Evolutionary conservation across 139 green algal genomes (phyloP).

Genomic region (Chlorella vulgaris): DNA sequence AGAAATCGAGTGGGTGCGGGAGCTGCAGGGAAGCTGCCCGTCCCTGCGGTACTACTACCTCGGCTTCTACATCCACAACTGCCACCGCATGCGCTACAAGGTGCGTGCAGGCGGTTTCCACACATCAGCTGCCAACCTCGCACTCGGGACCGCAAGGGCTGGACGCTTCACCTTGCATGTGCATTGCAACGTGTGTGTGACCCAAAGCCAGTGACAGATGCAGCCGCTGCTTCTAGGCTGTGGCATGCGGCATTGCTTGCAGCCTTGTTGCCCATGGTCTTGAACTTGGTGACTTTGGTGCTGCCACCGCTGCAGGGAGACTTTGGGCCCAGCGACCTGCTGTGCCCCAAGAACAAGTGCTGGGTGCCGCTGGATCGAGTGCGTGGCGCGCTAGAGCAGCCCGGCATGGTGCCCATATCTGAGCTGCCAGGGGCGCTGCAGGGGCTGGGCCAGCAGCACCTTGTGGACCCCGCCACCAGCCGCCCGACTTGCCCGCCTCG

Average conservation of each 20-base stretch:
- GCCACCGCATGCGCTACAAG: slow-evolving; percentile 92
- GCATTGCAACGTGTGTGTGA: too few relatives aligned
- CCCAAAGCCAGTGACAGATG: too few relatives aligned
- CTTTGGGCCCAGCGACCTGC: slow-evolving; percentile 87
- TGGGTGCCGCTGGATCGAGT: slow-evolving; percentile 60
- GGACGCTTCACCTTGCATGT: too few relatives aligned
- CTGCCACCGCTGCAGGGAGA: slow-evolving; percentile 82
- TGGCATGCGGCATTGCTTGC: background rate
- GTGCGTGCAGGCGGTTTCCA: too few relatives aligned
- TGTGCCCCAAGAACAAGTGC: slow-evolving; percentile 74
- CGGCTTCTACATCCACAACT: slow-evolving; percentile 96
- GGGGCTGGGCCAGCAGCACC: slow-evolving; percentile 37
- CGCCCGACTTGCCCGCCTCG: background rate
- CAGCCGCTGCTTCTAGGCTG: too few relatives aligned
- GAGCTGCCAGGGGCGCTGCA: slow-evolving; percentile 35
- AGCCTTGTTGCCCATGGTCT: too few relatives aligned
- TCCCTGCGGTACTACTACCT: slow-evolving; percentile 91
- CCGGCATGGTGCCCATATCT: slow-evolving; percentile 20
- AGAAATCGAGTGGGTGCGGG: slow-evolving; percentile 87
- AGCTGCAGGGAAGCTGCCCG: slow-evolving; percentile 30
- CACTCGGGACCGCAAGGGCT: too few relatives aligned
- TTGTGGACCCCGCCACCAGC: slow-evolving; percentile 13
- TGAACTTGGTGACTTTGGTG: too few relatives aligned
- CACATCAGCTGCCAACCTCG: too few relatives aligned
- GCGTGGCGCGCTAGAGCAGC: slow-evolving; percentile 25